Base-by-base conservation (phyloP, 345 rosid genomes). In the Rhizophora apiculata region DNA sequence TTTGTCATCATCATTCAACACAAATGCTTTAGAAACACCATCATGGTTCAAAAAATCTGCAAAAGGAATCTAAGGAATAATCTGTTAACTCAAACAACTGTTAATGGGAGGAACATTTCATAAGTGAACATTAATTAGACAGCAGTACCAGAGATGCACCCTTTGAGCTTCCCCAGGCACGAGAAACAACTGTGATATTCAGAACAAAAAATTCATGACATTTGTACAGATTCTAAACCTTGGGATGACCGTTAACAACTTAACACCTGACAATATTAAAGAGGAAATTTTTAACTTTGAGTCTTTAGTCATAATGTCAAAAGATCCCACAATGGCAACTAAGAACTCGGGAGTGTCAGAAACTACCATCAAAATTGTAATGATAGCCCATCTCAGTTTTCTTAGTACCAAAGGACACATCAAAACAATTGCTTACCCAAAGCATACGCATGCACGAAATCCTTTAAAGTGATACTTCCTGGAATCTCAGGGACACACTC, bases 21-120 rank as follows among this genome's bases (percentile, higher is more conserved):
- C 78, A 61, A 87, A 63, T 76, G 96, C 87, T 74, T 90, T 64
- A 65, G 97, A 85, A 78, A 68, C 64, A 65, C 89, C 91, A 76
- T 88, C 85, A 68, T 93, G 97, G 78, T 93, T 93, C 78, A 88
- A 49, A 76, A 91, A 93, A 81, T 93, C 98, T 80, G 96, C 93
- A 84, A 93, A 88, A 6, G 97, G 98, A 74, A 93, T 86, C 97
- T 91, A 84, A 39, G 73, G 64, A 69, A 81, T 58, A 72, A 70
- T 77, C 68, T 60, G 22, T 43, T 72, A 56, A 67, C 46, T 39
- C 15, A 49, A 72, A 65, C 46, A 52, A 39, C 46, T 39, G 60
- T 59, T 63, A 65, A 43, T 19, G 20, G 10, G 15, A 10, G 37
- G 75, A 66, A 65, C 8, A 29, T 46, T 34, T 18, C 78, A 19